Conservation (phyloP, 805 yeast species). For the Kockiozyma suomiensis region DNA sequence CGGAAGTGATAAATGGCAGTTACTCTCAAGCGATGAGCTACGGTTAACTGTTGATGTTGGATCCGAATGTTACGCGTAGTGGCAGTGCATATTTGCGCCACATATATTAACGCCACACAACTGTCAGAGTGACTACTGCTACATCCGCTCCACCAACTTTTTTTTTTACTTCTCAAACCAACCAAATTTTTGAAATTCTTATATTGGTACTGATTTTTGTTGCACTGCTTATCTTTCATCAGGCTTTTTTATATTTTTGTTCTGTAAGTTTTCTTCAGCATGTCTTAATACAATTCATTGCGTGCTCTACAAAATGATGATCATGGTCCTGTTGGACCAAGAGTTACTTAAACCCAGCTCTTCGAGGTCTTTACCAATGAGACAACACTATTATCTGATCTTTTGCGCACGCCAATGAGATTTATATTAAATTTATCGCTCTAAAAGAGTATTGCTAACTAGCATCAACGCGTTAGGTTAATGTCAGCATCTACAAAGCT, state of each 20-base stretch:
- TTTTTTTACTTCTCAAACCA: too few species aligned
- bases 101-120: not conserved
- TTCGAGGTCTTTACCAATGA: constrained; percentile 26
- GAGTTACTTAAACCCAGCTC: constrained; percentile 35
- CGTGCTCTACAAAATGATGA: constrained; percentile 31
- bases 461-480: too few species aligned
- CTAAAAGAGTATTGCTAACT: too few species aligned
- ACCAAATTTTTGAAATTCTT: not conserved
- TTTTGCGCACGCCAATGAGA: not conserved
- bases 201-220: not conserved
- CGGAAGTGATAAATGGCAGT: too few species aligned
- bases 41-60: not conserved
- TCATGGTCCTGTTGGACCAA: constrained; percentile 30
- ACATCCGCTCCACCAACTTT: not conserved
- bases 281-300: not conserved
- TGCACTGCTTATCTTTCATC: too few species aligned
- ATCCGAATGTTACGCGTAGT: not conserved
- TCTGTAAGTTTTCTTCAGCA: too few species aligned
- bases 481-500: too few species aligned
- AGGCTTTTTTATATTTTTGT: too few species aligned
- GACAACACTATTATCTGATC: constrained; percentile 14
- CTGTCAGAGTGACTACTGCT: too few species aligned
- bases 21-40: not conserved
- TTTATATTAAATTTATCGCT: too few species aligned
- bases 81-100: not conserved